phyloP scores from a whole-genome alignment of 2,329 filamentous ascomycete species.

The Colletotrichum limetticola region DNA sequence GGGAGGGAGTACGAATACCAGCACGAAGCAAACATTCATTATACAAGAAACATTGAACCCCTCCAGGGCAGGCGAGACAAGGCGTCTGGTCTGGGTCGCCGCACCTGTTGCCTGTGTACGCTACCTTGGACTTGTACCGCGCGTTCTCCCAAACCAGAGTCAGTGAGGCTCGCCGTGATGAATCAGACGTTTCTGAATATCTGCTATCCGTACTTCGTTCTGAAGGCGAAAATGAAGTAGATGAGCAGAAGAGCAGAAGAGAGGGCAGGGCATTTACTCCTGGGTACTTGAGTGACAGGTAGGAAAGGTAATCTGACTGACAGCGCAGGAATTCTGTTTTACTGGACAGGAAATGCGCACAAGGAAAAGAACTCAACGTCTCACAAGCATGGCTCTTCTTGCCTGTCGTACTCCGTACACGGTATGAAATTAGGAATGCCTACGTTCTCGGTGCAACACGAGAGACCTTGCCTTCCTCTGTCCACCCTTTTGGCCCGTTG shows the following conservation, averaged over 20 bases:
- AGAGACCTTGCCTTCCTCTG: background rate
- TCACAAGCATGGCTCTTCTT: constrained; percentile 16
- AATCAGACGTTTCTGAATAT: background rate
- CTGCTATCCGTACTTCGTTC: background rate
- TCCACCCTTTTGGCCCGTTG: background rate
- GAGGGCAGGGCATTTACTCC: too few relatives aligned
- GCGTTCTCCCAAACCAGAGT: background rate
- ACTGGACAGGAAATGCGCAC: constrained; percentile 17
- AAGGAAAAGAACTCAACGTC: constrained; percentile 18
- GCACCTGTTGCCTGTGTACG: background rate
- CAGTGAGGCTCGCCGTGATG: background rate
- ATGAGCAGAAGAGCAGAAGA: background rate
- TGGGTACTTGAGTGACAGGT: too few relatives aligned
- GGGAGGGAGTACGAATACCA: background rate
- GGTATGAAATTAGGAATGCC: background rate
- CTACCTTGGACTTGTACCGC: background rate
- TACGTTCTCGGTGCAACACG: constrained; percentile 19
- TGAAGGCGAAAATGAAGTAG: background rate
- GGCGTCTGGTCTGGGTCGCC: constrained; percentile 12
- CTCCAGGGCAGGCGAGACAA: constrained; percentile 18
- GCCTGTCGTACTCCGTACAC: background rate
- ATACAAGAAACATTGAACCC: background rate
- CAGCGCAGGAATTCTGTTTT: background rate
- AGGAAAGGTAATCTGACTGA: background rate
- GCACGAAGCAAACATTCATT: constrained; percentile 7